These are phyloP conservation scores for Glonium stellatum DNA, from an alignment of 495 filamentous ascomycete species.

Conservation along the genomic window DNA sequence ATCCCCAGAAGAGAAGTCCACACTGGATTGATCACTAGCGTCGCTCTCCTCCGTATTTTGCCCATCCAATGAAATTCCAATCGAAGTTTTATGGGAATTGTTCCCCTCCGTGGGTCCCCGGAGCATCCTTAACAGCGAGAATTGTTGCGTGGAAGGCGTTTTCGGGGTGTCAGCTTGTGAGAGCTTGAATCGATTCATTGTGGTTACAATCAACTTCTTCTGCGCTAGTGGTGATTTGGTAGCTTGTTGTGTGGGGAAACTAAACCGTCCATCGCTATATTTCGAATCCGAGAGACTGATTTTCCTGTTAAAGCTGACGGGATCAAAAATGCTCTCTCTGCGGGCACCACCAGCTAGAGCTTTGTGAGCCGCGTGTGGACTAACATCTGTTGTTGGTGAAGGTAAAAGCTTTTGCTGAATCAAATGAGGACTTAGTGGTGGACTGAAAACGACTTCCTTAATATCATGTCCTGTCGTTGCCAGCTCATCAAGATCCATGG, in stretches of 20 bases:
- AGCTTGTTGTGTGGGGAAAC: conserved; percentile 29
- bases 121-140: conserved; percentile 8
- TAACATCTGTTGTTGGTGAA: conserved; percentile 9
- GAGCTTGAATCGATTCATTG: not conserved
- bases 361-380: conserved; percentile 11
- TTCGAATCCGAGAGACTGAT: conserved; percentile 45
- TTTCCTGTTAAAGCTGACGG: conserved; percentile 43
- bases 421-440: conserved; percentile 46
- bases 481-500: not conserved
- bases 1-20: conserved; percentile 9
- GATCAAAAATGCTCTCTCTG: conserved; percentile 42
- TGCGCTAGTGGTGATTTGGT: not conserved
- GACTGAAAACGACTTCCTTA: conserved; percentile 31
- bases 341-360: conserved; percentile 11
- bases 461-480: not conserved
- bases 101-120: not conserved
- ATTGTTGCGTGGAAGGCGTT: not conserved
- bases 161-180: not conserved
- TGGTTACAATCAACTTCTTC: not conserved
- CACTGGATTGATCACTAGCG: conserved; percentile 13
- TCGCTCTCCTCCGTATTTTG: conserved; percentile 8
- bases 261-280: conserved; percentile 47
- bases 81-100: not conserved
- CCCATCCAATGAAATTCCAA: not conserved
- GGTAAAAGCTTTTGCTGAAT: conserved; percentile 46